A percentile compares a stretch with the other conserved stretches of the same genome.
phyloP scores from a whole-genome alignment of 208 protist species.

The Acanthamoeba comandoni region DNA sequence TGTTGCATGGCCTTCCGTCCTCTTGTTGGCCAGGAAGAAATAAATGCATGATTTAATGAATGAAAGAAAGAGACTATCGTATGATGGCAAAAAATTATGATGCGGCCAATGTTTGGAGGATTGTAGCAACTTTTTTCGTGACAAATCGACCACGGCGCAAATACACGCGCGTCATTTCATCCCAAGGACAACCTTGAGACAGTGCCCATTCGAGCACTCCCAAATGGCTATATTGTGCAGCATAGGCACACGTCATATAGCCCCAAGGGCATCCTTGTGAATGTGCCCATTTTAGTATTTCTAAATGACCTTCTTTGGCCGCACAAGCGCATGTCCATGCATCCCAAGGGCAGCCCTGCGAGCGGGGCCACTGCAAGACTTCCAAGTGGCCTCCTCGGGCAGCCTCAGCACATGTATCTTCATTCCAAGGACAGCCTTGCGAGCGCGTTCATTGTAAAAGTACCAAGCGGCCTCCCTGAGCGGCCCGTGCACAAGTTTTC shows the following conservation, averaged over 20 bases:
- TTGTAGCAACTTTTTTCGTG: too few relatives aligned
- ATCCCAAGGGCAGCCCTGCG: slow-evolving; percentile 15
- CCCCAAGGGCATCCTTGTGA: slow-evolving; percentile 3
- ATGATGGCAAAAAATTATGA: too few relatives aligned
- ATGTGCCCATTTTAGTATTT: background rate
- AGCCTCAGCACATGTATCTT: background rate
- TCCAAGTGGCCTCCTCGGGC: slow-evolving; percentile 27
- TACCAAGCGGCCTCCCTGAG: background rate
- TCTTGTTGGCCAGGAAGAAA: too few relatives aligned
- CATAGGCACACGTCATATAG: background rate
- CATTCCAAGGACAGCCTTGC: slow-evolving; percentile 9
- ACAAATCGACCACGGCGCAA: too few relatives aligned
- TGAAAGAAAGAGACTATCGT: too few relatives aligned
- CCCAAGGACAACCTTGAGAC: slow-evolving; percentile 26
- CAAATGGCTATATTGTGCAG: background rate
- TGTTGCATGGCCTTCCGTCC: too few relatives aligned
- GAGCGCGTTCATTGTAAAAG: slow-evolving; percentile 9
- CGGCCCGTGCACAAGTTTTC: background rate
- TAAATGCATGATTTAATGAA: too few relatives aligned
- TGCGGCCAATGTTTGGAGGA: too few relatives aligned
- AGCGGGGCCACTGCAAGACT: slow-evolving; percentile 17
- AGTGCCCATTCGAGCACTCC: background rate
- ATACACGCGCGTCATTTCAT: too few relatives aligned
- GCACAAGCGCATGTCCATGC: slow-evolving; percentile 1
- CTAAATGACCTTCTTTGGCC: slow-evolving; percentile 1